Base-by-base conservation (phyloP, 1,284 basidiomycete species). In the Boletellus deceptivus region DNA sequence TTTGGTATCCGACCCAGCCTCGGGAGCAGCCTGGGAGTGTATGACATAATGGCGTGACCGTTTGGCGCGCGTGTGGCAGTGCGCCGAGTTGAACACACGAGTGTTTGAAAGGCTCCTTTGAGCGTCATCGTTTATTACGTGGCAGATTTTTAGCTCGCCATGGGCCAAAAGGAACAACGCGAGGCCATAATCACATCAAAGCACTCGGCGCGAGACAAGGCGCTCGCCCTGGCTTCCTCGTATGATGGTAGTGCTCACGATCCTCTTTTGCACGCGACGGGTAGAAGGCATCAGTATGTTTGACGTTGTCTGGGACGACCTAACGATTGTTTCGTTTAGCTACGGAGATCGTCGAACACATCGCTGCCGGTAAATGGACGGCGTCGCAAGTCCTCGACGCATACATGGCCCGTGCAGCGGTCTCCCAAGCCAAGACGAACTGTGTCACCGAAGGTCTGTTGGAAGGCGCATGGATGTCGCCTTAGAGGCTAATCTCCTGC, bases 381-480 rank as follows among this genome's bases (percentile, higher is more conserved):
- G 83, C 91, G 8, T 77, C 76, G 2, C 71, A 78, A 43, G 86
- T 93, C 9, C 68, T 93, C 9, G 79, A 84, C 47, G 88, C 87
- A 25, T 93, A 82, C 68, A 84, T 92, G 53, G 72, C 80, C 1
- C 79, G 83, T 6, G 82, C 91, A 1, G 75, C 72, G 1, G 67
- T 76, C 29, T 85, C 86, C 1, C 89, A 94, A 27, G 69, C 71
- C 40, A 70, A 72, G 38, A 86, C 84, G 6, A 93, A 93, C 61
- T 89, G 86, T 63, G 59, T 91, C 22, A 93, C 90, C 3, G 91
- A 93, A 75, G 77, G 87, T 86, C 51, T 20, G 59, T 58, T 24
- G 1, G 9, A 42, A 7, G 34, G 7, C 8, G 6, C 36, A 14
- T 20, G 2, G 2, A 3, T 24, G 6, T 9, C 8, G 9, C 11